Evolutionary conservation across 1,284 basidiomycete genomes (phyloP), one percentile per base, ranked within the genome.

Genomic region (Heterobasidion occidentale): DNA sequence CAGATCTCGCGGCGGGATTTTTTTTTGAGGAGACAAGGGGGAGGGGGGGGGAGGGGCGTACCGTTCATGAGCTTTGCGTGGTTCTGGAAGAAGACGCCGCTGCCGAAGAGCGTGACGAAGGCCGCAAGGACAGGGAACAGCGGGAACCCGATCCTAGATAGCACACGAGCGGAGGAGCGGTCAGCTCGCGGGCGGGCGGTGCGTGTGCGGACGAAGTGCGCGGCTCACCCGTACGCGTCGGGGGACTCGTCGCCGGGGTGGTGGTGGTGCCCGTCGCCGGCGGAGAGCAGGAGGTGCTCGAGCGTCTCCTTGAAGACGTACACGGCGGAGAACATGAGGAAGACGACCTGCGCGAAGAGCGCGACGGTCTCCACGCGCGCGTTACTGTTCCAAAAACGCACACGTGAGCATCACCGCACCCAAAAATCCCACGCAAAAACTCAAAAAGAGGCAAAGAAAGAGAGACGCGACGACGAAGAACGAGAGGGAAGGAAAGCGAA

Each of bases 281-380:
- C 77, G 59, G 74, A 82, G 57, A 94, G 76, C 7, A 94, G 66
- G 38, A 92, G 68, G 67, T 92, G 90, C 70, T 94, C 92, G 3
- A 97, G 75, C 0, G 91, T 89, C 74, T 98, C 94, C 67, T 97
- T 98, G 66, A 90, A 93, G 27, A 96, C 88, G 70, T 97, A 98
- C 7, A 96, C 86, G 0, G 91, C 86, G 0, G 92, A 82, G 67
- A 98, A 97, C 67, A 95, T 83, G 56, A 98, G 77, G 71, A 94
- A 97, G 19, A 96, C 85, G 14, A 85, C 83, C 67, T 97, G 93
- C 0, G 90, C 83, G 65, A 98, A 98, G 63, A 92, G 83, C 7
- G 90, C 70, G 1, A 95, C 80, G 0, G 92, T 89, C 60, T 88
- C 83, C 50, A 90, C 67, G 2, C 94, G 83, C 7, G 83, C 81